Evolutionary conservation across 2,329 filamentous ascomycete species (phyloP), one percentile per base, ranked within the genome.

Genomic region (Chalara sp.): DNA sequence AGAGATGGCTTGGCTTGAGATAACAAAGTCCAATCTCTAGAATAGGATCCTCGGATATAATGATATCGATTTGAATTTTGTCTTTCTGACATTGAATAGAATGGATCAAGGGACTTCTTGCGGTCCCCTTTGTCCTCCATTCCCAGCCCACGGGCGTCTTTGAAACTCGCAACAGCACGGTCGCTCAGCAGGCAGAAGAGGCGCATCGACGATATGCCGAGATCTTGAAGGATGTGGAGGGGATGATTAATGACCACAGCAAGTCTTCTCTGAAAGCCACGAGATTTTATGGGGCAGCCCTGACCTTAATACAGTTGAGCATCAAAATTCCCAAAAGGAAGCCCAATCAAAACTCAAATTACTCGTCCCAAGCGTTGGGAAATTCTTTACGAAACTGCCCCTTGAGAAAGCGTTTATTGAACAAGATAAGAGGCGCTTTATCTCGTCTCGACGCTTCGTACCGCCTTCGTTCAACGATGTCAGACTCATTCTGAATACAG

Each of bases 401-500:
- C 80, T 97, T 6, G 89, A 92, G 64, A 88, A 90, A 46, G 92
- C 92, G 6, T 97, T 97, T 72, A 84, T 84, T 58, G 92, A 88
- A 69, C 93, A 97, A 69, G 93, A 99, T 67, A 72, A 78, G 52
- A 84, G 84, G 57, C 83, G 93, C 6, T 87, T 85, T 68, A 99
- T 99, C 63, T 95, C 89, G 31, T 89, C 86, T 1, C 80, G 93
- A 29, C 84, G 93, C 54, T 97, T 96, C 65, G 93, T 99, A 2
- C 87, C 92, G 1, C 93, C 93, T 0, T 95, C 89, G 1, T 99
- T 99, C 78, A 99, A 99, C 70, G 93, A 99, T 66, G 83, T 99
- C 53, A 84, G 93, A 2, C 76, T 96, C 29, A 86, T 95, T 47
- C 80, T 99, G 59, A 99, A 99, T 71, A 93, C 93, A 39, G 91